phyloP scores from a whole-genome alignment of 768 basidiomycete genomes.

The Trametes cubensis region DNA sequence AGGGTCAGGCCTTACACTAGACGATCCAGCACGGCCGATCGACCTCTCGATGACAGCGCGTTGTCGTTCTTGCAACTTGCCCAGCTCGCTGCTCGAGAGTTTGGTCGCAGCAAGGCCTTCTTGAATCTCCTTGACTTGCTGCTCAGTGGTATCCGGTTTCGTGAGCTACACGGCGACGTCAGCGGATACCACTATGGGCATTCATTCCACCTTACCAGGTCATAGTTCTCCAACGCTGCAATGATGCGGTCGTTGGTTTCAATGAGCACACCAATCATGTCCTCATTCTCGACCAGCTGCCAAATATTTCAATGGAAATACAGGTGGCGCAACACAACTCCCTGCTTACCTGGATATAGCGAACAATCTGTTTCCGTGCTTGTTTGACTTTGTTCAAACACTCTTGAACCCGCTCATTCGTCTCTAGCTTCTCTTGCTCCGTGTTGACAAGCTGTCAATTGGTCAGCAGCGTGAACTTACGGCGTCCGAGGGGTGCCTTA shows the following conservation, averaged over 20 bases:
- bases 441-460: constrained; percentile 77
- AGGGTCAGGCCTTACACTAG: constrained; percentile 14
- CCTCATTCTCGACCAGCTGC: constrained; percentile 91
- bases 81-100: constrained; percentile 52
- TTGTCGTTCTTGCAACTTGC: constrained; percentile 63
- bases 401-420: constrained; percentile 83
- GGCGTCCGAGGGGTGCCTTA: constrained; percentile 39
- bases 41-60: constrained; percentile 53
- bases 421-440: constrained; percentile 72
- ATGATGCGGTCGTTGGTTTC: constrained; percentile 94
- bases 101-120: constrained; percentile 52
- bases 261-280: constrained; percentile 91
- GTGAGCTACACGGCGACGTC: constrained; percentile 35
- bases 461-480: constrained; percentile 15
- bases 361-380: constrained; percentile 75
- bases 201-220: constrained; percentile 70
- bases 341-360: constrained; percentile 80
- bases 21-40: constrained; percentile 22
- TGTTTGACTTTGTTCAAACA: constrained; percentile 78
- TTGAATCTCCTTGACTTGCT: constrained; percentile 49
- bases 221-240: constrained; percentile 82
- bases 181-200: too few relatives aligned
- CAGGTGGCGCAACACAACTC: constrained; percentile 1
- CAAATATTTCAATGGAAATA: background rate
- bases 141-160: constrained; percentile 41